Conservation (phyloP, 2,329 filamentous ascomycete species). For the Rhinocladiella mackenziei region DNA sequence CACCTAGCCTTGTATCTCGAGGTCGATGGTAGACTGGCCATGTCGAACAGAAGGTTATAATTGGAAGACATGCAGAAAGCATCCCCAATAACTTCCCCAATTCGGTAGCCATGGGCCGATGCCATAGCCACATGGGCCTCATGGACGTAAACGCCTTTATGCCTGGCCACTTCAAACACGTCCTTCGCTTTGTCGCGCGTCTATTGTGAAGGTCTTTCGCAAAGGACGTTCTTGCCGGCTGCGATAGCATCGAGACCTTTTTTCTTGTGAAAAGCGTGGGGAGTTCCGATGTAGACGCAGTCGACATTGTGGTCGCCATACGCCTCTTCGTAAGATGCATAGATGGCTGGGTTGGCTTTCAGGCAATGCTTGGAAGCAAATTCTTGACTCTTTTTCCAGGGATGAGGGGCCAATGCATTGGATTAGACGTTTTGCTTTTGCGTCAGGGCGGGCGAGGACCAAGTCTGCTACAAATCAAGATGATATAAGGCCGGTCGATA, state of each 20-base stretch:
- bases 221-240: constrained; percentile 81
- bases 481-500: no score
- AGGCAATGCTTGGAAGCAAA: no score
- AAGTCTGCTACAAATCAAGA: no score
- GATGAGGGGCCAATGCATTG: no score
- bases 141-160: constrained; percentile 75
- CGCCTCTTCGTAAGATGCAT: neutral
- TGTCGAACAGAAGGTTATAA: constrained; percentile 32
- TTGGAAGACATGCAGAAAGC: constrained; percentile 56
- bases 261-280: constrained; percentile 85
- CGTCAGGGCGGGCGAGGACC: no score
- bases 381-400: no score
- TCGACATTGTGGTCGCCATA: neutral
- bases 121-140: constrained; percentile 72
- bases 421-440: no score
- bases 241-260: constrained; percentile 78
- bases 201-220: constrained; percentile 90
- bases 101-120: constrained; percentile 76
- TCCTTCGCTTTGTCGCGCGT: constrained; percentile 69
- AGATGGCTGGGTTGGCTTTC: neutral
- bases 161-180: constrained; percentile 65
- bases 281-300: constrained; percentile 1
- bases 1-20: constrained; percentile 65
- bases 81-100: constrained; percentile 52
- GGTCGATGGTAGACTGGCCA: constrained; percentile 10